phyloP scores from a whole-genome alignment of 441 rosid genomes.

The Flueggea neowawraea region DNA sequence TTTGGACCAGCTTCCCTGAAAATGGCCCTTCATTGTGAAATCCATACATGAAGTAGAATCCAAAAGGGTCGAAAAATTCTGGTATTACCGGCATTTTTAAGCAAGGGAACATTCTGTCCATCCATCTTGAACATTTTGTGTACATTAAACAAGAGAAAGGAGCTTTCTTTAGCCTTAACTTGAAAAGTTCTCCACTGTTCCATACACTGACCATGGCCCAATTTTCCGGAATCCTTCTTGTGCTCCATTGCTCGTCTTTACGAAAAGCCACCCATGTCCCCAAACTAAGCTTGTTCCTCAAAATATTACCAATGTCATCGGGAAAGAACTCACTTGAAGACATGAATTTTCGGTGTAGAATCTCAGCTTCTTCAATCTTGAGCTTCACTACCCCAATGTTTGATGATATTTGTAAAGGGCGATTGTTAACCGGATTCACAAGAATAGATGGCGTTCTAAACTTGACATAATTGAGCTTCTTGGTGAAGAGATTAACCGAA shows the following conservation, averaged over 20 bases:
- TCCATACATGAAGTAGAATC: conserved; percentile 78
- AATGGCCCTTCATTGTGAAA: conserved; percentile 52
- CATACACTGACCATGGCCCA: conserved; percentile 92
- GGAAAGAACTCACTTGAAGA: conserved; percentile 64
- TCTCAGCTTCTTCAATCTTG: conserved; percentile 47
- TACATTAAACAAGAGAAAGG: conserved; percentile 47
- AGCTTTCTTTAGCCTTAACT: conserved; percentile 53
- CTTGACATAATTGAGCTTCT: conserved; percentile 45
- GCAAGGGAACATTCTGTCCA: conserved; percentile 46
- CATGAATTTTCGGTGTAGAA: conserved; percentile 50
- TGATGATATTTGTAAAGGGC: conserved; percentile 24
- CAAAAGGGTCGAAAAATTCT: conserved; percentile 57
- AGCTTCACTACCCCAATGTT: conserved; percentile 41
- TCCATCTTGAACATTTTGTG: conserved; percentile 41
- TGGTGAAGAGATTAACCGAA: conserved; percentile 50
- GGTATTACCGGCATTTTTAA: conserved; percentile 52
- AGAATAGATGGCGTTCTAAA: conserved; percentile 62
- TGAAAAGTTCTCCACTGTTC: conserved; percentile 71
- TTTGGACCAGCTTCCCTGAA: conserved; percentile 47
- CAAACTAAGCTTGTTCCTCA: conserved; percentile 53
- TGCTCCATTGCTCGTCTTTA: conserved; percentile 24
- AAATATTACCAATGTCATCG: conserved; percentile 48
- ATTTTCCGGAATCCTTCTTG: conserved; percentile 25
- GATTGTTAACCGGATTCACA: conserved; percentile 52
- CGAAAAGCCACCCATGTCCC: conserved; percentile 79